Evolutionary conservation across 1,284 basidiomycete genomes (phyloP), one percentile per base, ranked within the genome.

Genomic region (Puccinia polysora): DNA sequence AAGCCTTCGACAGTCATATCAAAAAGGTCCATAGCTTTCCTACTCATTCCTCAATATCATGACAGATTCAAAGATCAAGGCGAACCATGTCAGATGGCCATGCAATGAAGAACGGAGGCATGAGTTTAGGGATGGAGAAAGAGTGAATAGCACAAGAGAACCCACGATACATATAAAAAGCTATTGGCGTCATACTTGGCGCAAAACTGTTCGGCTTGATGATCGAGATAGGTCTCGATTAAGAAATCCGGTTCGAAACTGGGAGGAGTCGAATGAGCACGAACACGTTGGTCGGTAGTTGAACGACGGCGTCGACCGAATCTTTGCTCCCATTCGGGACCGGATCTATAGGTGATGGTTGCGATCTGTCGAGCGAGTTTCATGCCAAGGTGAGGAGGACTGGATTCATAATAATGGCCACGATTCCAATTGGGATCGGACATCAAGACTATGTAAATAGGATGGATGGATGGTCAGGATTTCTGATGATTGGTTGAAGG

Each of bases 181-280:
- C 92, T 96, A 82, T 99, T 99, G 73, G 96, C 95, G 80, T 99
- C 95, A 81, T 98, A 98, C 80, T 97, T 98, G 73, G 97, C 84
- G 80, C 95, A 98, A 83, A 98, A 99, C 78, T 92, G 87, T 81
- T 94, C 91, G 73, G 91, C 91, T 82, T 97, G 95, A 81, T 97
- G 92, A 80, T 98, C 96, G 71, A 99, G 86, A 79, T 98, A 99
- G 0, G 95, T 97, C 81, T 99, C 96, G 77, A 99, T 98, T 63
- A 97, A 84, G 80, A 97, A 98, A 80, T 99, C 96, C 8, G 96
- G 95, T 78, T 92, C 96, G 0, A 98, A 84, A 5, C 81, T 81
- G 0, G 49, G 89, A 40, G 56, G 34, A 52, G 20, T 62, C 25
- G 23, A 20, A 28, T 4, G 34, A 36, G 45, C 28, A 23, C 14